Base-by-base conservation (phyloP, 495 filamentous ascomycete species). In the Penicillium canariense region DNA sequence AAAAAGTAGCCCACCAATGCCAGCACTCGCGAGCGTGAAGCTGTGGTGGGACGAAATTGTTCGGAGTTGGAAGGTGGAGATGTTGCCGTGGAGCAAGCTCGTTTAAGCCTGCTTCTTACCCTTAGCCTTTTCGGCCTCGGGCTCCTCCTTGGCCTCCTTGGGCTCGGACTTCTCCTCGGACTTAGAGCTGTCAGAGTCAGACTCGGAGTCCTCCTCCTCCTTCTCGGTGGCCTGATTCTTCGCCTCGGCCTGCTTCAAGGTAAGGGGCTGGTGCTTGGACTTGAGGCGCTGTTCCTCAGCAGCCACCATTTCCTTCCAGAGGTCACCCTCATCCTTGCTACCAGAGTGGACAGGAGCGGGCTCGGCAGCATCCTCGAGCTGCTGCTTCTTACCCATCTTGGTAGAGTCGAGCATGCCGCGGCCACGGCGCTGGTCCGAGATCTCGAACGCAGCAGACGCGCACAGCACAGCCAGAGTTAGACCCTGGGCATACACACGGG, bases 401-500 rank as follows among this genome's bases (percentile, higher is more conserved):
- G 62, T 50, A 15, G 68, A 31, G 34, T 72, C 64, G 4, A 74
- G 31, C 2, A 73, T 50, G 23, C 92, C 91, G 65, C 82, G 82
- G 15, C 87, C 90, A 59, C 79, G 81, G 56, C 79, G 81, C 51
- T 88, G 86, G 69, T 98, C 94, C 5, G 81, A 81, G 26, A 91
- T 86, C 85, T 98, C 94, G 65, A 97, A 88, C 15, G 84, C 90
- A 34, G 95, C 93, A 52, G 84, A 88, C 27, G 89, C 90, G 62
- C 96, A 77, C 54, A 98, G 74, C 48, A 97, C 90, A 65, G 88
- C 89, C 15, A 98, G 74, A 44, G 94, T 97, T 62, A 96, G 74
- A 14, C 91, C 91, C 76, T 98, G 94, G n/a, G 94, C 94, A 74
- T 97, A 97, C 55, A 98, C 87, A 79, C 94, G 85, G 9, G 95